Evolutionary conservation across 1,284 basidiomycete species (phyloP), one percentile per base, ranked within the genome.

Genomic region (Bondarzewia mesenterica): DNA sequence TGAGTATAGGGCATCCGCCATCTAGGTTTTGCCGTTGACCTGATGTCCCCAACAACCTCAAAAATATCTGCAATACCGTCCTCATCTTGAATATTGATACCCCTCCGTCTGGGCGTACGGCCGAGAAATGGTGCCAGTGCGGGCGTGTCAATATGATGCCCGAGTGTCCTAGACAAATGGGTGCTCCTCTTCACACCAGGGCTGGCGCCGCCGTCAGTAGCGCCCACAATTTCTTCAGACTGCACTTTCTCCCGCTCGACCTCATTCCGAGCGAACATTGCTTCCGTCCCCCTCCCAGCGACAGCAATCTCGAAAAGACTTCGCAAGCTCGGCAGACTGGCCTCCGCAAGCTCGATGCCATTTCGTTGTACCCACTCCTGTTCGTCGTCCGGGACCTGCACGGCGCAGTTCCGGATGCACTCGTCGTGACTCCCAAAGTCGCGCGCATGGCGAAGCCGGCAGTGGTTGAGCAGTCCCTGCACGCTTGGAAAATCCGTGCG

Each of bases 341-440:
- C 72, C 2, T 76, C 67, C 20, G 15, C 38, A 39, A 82, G 73
- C 59, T 86, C 81, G 7, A 70, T 69, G 2, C 81, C 81, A 38
- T 67, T 64, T 23, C 68, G 64, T 8, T 78, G 60, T 29, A 81
- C 71, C 57, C 74, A 64, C 37, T 65, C 63, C 42, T 73, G 72
- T 42, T 72, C 63, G 6, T 70, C 62, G 1, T 63, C 63, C 5
- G 63, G 54, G 14, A 74, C 61, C 15, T 64, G 59, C 25, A 78
- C 67, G 16, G 82, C 82, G 55, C 82, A 86, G 21, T 74, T 75
- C 49, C 74, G 72, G 8, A 89, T 77, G 55, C 85, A 87, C 48
- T 83, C 80, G 46, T 89, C 85, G 54, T 89, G 85, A 23, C 78
- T 83, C 7, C 78, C 81, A 72, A 79, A 89, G 54, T 84, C 82